phyloP scores from a whole-genome alignment of 345 rosid genomes.

The Corchorus olitorius region DNA sequence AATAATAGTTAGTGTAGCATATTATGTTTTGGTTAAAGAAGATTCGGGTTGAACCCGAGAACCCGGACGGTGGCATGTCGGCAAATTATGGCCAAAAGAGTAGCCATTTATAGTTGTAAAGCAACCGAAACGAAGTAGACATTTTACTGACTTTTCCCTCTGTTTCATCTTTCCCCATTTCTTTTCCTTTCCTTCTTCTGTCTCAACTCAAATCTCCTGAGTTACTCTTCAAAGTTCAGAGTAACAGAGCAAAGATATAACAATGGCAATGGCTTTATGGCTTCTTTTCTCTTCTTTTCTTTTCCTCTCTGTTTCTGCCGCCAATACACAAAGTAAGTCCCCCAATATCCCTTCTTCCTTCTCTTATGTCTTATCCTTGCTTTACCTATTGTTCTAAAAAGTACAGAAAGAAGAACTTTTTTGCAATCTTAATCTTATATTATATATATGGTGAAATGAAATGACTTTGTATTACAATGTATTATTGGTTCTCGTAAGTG shows the following conservation, averaged over 20 bases:
- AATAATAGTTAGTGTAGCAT: too few relatives aligned
- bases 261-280: constrained; percentile 31
- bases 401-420: neutral
- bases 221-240: neutral
- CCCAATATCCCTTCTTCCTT: neutral
- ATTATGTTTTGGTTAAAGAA: neutral
- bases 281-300: constrained; percentile 31
- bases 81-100: neutral
- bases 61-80: constrained; percentile 30
- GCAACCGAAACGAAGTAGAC: constrained; percentile 33
- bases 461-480: constrained; percentile 4
- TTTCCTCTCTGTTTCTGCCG: constrained; percentile 43
- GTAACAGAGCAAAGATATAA: neutral
- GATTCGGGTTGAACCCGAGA: constrained; percentile 18
- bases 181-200: constrained; percentile 7
- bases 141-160: constrained; percentile 17
- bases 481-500: neutral
- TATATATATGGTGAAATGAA: neutral
- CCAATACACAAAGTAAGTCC: constrained; percentile 38
- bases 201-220: neutral
- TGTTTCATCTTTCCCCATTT: constrained; percentile 10
- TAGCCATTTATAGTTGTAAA: constrained; percentile 10
- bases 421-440: neutral
- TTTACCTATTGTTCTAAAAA: neutral
- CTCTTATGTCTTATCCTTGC: neutral